Conservation (phyloP, 805 yeast species). For the Nakazawaea populi region DNA sequence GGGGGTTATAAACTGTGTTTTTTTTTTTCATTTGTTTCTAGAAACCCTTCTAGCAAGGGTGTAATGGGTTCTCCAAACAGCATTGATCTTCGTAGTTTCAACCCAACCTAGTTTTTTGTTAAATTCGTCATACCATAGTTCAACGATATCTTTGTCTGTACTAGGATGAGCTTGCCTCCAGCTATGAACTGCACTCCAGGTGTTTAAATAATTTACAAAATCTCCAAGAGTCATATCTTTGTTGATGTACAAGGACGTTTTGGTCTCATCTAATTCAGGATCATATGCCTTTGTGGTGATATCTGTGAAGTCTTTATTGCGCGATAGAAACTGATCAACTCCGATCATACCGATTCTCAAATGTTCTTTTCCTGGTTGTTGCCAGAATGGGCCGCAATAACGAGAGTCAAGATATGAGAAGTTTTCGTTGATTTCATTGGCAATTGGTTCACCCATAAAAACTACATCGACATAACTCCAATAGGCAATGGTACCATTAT, state of each 20-base stretch:
- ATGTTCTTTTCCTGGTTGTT: constrained; percentile 40
- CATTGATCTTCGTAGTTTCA: constrained; percentile 32
- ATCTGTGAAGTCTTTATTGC: constrained; percentile 20
- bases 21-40: background rate
- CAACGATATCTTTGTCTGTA: constrained; percentile 14
- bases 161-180: constrained; percentile 18
- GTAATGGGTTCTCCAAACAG: constrained; percentile 53
- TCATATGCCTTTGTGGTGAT: constrained; percentile 22
- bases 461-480: constrained; percentile 76
- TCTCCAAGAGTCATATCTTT: constrained; percentile 14
- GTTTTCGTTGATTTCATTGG: constrained; percentile 45
- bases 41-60: constrained; percentile 33
- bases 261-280: constrained; percentile 12
- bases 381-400: constrained; percentile 44
- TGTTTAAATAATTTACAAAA: constrained; percentile 17
- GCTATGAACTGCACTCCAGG: constrained; percentile 20
- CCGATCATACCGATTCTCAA: constrained; percentile 29
- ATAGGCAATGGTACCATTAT: constrained; percentile 58
- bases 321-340: constrained; percentile 10
- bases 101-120: constrained; percentile 35
- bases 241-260: constrained; percentile 15
- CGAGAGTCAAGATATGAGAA: constrained; percentile 42
- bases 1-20: no score
- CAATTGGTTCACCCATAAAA: constrained; percentile 38
- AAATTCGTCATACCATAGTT: constrained; percentile 16